Evolutionary conservation across 306 rosid species (phyloP), one percentile per base, ranked within the genome.

Genomic region (Canavalia gladiata): DNA sequence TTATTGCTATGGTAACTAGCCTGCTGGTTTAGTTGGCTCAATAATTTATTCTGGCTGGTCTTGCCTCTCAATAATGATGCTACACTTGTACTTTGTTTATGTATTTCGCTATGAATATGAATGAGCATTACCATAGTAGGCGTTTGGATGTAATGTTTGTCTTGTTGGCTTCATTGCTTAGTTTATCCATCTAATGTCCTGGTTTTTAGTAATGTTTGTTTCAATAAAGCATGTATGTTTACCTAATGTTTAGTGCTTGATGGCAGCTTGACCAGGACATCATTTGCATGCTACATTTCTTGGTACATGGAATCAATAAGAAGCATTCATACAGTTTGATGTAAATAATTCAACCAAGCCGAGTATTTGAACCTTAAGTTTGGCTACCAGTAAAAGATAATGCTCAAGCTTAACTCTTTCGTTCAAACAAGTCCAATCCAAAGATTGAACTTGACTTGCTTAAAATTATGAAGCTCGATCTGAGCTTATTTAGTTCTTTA

Each of bases 1-100:
- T 37, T 62, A 66, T 31, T 72, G 18, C n/a, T 82, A 28, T 68
- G 49, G 43, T 63, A 52, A 62, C 74, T 3, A 49, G 18, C 41
- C 57, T 41, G n/a, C 42, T 31, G 71, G 57, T 51, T 75, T 50
- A 47, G 47, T n/a, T 74, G 31, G 45, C 64, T 64, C 37, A 33
- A 58, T 37, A 33, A 10, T 64, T 31, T 41, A 43, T 58, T 42
- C 25, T 39, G 11, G 30, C 3, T 8, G 10, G 30, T 46, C 57
- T 50, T 46, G 31, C 35, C 52, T 77, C 18, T 69, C 29, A 58
- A 4, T 6, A 51, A 31, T 33, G 39, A 28, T 64, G 11, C 39
- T 47, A 55, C 54, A 31, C 46, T 55, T 11, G 13, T 33, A 35
- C 7, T 59, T 18, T 42, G 54, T 31, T 43, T 45, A 5, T 57